These are phyloP conservation scores for Coniochaeta pulveracea DNA, from an alignment of 2,329 filamentous ascomycete species.

Conservation along the genomic window DNA sequence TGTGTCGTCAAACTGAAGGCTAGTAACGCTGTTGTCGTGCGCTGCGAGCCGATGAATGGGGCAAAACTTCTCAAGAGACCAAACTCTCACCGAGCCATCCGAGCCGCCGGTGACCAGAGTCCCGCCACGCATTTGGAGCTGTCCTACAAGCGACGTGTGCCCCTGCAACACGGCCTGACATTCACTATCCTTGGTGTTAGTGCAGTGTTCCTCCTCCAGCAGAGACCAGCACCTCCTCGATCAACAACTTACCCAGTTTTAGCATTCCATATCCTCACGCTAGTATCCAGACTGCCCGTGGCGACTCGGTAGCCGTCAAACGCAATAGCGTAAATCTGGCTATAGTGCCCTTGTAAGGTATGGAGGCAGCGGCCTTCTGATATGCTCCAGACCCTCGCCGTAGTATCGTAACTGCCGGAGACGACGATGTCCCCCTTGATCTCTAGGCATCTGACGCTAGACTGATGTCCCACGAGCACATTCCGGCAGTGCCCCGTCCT, in stretches of 20 bases:
- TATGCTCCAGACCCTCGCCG: constrained; percentile 94
- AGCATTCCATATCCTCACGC: constrained; percentile 93
- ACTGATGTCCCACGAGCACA: constrained; percentile 87
- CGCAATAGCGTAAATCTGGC: constrained; percentile 96
- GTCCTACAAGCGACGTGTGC: constrained; percentile 91
- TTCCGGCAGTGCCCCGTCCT: constrained; percentile 78
- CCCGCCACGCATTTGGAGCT: constrained; percentile 89
- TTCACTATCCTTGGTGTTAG: constrained; percentile 36
- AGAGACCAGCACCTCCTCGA: not conserved
- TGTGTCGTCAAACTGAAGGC: constrained; percentile 91
- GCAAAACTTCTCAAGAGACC: constrained; percentile 83
- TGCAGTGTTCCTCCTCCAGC: too few relatives aligned
- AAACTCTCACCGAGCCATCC: constrained; percentile 90
- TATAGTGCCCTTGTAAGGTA: constrained; percentile 88
- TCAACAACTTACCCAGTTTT: constrained; percentile 57
- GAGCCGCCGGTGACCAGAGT: constrained; percentile 93
- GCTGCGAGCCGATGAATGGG: constrained; percentile 91
- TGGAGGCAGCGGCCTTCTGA: constrained; percentile 87
- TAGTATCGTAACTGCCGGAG: constrained; percentile 97
- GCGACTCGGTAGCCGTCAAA: constrained; percentile 92
- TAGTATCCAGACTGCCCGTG: constrained; percentile 92
- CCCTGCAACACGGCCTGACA: constrained; percentile 90
- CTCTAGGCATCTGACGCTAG: constrained; percentile 87
- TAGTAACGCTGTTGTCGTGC: constrained; percentile 97
- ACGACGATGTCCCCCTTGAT: constrained; percentile 95